Conservation (phyloP, 805 yeast species). For the Yarrowia hollandica region DNA sequence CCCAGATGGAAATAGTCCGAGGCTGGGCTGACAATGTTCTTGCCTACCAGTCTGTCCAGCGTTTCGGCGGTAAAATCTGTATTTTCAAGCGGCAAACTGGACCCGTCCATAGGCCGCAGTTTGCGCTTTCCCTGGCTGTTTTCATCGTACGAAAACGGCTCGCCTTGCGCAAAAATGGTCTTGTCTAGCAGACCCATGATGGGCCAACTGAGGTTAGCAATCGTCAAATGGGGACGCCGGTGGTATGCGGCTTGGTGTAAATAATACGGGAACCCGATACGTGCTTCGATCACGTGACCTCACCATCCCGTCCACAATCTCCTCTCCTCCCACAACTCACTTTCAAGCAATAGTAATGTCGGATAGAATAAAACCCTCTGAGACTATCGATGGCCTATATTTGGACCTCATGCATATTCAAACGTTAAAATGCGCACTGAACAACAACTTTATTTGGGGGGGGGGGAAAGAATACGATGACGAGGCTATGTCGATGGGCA, state of each 20-base stretch:
- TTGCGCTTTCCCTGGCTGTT: neutral
- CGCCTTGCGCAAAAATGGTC: neutral
- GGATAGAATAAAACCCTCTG: neutral
- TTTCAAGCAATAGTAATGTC: constrained; percentile 12
- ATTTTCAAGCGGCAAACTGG: constrained; percentile 22
- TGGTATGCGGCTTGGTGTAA: too few species aligned
- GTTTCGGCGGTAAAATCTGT: constrained; percentile 5
- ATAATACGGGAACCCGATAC: too few species aligned
- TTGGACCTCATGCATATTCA: constrained; percentile 3
- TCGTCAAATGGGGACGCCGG: neutral
- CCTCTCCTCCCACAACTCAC: too few species aligned
- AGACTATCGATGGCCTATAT: neutral
- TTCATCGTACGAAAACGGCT: constrained; percentile 23
- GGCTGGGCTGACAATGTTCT: neutral
- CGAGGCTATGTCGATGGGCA: too few species aligned
- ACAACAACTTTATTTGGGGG: neutral
- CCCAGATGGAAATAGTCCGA: constrained; percentile 5
- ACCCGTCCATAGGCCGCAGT: constrained; percentile 14
- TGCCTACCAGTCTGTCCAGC: neutral
- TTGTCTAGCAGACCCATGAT: constrained; percentile 26
- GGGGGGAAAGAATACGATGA: too few species aligned
- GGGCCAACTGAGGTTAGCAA: constrained; percentile 7
- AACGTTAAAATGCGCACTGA: neutral
- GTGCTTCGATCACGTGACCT: constrained; percentile 6
- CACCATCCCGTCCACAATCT: neutral